These are phyloP conservation scores for Podospora australis DNA, from an alignment of 495 filamentous ascomycete species.

Conservation along the genomic window DNA sequence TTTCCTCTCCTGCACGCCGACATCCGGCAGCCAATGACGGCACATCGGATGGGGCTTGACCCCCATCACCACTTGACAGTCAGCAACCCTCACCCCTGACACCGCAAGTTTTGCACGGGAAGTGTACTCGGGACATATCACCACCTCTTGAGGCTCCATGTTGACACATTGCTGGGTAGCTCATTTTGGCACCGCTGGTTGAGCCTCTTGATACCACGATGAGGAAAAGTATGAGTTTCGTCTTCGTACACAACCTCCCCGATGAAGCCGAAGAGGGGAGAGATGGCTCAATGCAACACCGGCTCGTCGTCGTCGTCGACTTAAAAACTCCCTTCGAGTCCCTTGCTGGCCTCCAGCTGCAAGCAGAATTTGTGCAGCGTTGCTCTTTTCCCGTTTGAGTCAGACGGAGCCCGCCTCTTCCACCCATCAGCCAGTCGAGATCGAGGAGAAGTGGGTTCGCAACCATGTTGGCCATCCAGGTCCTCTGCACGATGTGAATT, in stretches of 20 bases:
- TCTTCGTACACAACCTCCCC: no score
- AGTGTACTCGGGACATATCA: no score
- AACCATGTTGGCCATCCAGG: no score
- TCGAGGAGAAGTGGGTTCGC: no score
- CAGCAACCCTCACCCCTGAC: background rate
- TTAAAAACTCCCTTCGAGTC: background rate
- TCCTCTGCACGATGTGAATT: no score
- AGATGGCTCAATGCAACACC: conserved; percentile 1
- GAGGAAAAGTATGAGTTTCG: no score
- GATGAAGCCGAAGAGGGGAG: no score
- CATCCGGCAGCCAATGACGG: conserved; percentile 17
- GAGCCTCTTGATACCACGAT: no score
- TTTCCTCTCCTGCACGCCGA: conserved; percentile 8
- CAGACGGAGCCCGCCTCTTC: conserved; percentile 1
- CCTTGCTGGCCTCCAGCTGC: conserved; percentile 1
- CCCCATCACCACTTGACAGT: conserved; percentile 15
- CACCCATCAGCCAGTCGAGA: no score
- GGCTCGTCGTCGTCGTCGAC: background rate
- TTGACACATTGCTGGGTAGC: no score
- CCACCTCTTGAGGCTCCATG: no score
- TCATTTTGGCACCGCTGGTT: no score
- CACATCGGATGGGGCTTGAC: conserved; percentile 12
- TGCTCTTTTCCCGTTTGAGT: conserved; percentile 16
- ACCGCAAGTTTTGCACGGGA: conserved; percentile 1
- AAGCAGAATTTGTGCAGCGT: conserved; percentile 13